Conservation (phyloP, 148 eudicot genomes). For the Suaeda aralocaspica region DNA sequence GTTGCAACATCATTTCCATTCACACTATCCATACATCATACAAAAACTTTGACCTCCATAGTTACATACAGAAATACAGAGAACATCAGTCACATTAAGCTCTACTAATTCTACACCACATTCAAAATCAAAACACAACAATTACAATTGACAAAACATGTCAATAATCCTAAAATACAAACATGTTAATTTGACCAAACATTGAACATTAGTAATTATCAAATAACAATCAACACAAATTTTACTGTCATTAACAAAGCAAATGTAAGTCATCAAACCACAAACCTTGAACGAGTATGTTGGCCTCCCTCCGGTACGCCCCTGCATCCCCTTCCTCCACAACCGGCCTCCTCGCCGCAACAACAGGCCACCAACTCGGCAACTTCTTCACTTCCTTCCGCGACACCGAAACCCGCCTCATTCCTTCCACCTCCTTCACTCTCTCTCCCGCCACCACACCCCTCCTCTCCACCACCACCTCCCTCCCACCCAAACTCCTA, state of each 20-base stretch:
- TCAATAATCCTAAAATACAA: too few species aligned
- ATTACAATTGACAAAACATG: too few species aligned
- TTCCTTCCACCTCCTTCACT: constrained; percentile 9
- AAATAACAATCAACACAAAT: background rate
- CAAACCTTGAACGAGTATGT: constrained; percentile 65
- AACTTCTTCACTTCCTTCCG: constrained; percentile 39
- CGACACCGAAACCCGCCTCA: constrained; percentile 21
- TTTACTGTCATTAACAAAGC: background rate
- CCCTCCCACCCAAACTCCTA: constrained; percentile 85
- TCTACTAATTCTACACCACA: background rate
- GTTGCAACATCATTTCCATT: too few species aligned
- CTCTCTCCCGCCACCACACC: constrained; percentile 9
- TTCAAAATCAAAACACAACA: background rate
- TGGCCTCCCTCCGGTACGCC: constrained; percentile 61
- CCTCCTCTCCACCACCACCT: constrained; percentile 61
- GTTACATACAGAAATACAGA: background rate
- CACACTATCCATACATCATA: too few species aligned
- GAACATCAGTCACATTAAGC: too few species aligned
- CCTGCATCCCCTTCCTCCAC: constrained; percentile 34
- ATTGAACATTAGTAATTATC: too few species aligned
- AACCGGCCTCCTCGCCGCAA: constrained; percentile 27
- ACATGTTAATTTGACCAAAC: too few species aligned
- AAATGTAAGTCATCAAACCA: background rate
- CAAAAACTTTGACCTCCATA: too few species aligned
- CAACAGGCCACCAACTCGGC: constrained; percentile 87